Evolutionary conservation across 352 stramenopile species (phyloP), one percentile per base, ranked within the genome.

Genomic region (Thraustochytrium sp.): DNA sequence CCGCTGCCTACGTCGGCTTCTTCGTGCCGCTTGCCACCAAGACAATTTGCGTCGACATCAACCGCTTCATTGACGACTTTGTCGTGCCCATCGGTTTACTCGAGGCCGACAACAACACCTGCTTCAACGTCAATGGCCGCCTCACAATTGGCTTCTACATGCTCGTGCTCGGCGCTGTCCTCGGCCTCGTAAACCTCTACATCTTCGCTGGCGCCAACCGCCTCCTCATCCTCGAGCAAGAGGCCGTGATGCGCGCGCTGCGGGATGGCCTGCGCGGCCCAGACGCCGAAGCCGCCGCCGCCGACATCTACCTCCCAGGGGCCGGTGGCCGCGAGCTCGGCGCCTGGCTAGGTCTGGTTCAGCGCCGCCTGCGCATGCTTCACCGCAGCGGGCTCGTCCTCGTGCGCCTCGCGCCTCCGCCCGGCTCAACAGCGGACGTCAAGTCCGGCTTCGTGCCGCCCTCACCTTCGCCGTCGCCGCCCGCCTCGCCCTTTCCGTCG

Each of bases 31-130:
- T 76, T 76, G 64, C 38, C 9, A 46, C 38, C 29, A 16, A 54
- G 31, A 21, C 8, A 16, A 11, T 76, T 62, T 76, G 64, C n/a
- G 18, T 59, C 18, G 16, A 76, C 13, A 46, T 76, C 5, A 36
- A 76, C 36, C 13, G 11, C 29, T 38, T 76, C 64, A 76, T 76
- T 29, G 9, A 55, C 9, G 64, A 76, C 64, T 76, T 38, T 38
- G 36, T 59, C 26, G 64, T 76, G 0, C 64, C 64, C 4, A 21
- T 76, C 26, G 64, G 38, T 26, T 13, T 76, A 23, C 48, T 76
- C 26, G 64, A 76, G 26, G 42, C 5, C 5, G n/a, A 49, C 8
- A 46, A 76, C 2, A 29, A 38, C 31, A 62, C 64, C 18, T 76
- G 64, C 64, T 76, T 76, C 3, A 76, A 13, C 21, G 40, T 44